Base-by-base conservation (phyloP, 352 stramenopile genomes). In the Pythium brachiatum region DNA sequence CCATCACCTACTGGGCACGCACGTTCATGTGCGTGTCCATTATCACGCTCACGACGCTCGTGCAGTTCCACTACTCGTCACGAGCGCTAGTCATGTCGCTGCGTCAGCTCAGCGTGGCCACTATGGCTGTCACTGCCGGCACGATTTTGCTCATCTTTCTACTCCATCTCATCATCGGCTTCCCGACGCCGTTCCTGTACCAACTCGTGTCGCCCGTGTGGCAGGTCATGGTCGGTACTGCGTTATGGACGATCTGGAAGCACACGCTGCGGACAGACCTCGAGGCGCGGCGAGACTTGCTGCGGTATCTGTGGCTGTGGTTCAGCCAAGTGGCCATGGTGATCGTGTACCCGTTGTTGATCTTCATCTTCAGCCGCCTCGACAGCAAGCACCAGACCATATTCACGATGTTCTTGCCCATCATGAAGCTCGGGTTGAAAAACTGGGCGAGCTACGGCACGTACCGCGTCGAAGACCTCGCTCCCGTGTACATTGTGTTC, bases 401-500 rank as follows among this genome's bases (percentile, higher is more conserved):
- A 9, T 53, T 66, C 20, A 31, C 51, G 20, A 18, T 71, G 8
- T 20, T 78, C 1, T 53, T 85, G 26, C 72, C 66, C 11, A 38
- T 80, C 21, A 50, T 75, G 16, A 85, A 85, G 48, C 60, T 85
- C 21, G 50, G 44, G 0, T 59, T 69, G 29, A 79, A 80, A 54
- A 74, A 74, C 52, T 61, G 66, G 43, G 66, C 78, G 8, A 71
- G 59, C 56, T 36, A 53, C 34, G 27, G 56, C 38, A 50, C 57
- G 8, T 11, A 13, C 8, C 50, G 53, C 25, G 57, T 44, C 4
- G 66, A 78, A 21, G 76, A 75, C 27, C 39, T 52, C 4, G 75
- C 65, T n/a, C 66, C 72, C 11, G 68, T 67, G 20, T 20, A n/a
- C 11, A 47, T 73, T 0, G 38, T 69, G 3, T 57, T 69, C 12